Conservation (phyloP, 1,139 yeast genomes). For the Geotrichum klebahnii region DNA sequence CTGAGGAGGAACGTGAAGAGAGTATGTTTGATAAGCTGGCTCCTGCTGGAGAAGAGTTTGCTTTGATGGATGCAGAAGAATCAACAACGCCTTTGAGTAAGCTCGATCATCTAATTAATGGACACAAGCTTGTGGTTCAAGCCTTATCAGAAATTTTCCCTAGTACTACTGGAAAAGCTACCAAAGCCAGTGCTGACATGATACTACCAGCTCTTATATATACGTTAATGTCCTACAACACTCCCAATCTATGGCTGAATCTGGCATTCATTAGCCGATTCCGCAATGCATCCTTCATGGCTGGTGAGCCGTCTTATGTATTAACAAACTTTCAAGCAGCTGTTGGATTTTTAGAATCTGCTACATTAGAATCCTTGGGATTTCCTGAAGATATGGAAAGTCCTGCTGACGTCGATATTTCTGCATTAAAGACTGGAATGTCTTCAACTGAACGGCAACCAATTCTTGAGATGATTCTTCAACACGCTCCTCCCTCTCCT, state of each 20-base stretch:
- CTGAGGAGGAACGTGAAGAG: slow-evolving; percentile 16
- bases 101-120: slow-evolving; percentile 40
- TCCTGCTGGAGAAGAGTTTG: slow-evolving; percentile 31
- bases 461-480: slow-evolving; percentile 10
- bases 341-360: slow-evolving; percentile 49
- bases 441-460: slow-evolving; percentile 12
- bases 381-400: slow-evolving; percentile 21
- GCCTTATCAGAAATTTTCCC: slow-evolving; percentile 32
- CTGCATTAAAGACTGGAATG: background rate
- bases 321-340: slow-evolving; percentile 65
- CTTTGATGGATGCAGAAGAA: slow-evolving; percentile 27
- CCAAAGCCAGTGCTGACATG: slow-evolving; percentile 45
- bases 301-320: slow-evolving; percentile 54
- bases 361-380: slow-evolving; percentile 44
- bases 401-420: slow-evolving; percentile 3
- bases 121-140: slow-evolving; percentile 42
- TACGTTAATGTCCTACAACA: slow-evolving; percentile 45
- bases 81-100: slow-evolving; percentile 43
- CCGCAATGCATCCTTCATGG: slow-evolving; percentile 45
- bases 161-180: slow-evolving; percentile 6
- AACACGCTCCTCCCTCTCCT: background rate
- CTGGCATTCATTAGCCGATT: slow-evolving; percentile 54
- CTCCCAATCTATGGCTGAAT: slow-evolving; percentile 48
- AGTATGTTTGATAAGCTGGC: slow-evolving; percentile 7
- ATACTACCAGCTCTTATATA: slow-evolving; percentile 55